A percentile compares a stretch with the other conserved stretches of the same genome.
Conservation (phyloP, 345 rosid species). For the Gossypioides kirkii region DNA sequence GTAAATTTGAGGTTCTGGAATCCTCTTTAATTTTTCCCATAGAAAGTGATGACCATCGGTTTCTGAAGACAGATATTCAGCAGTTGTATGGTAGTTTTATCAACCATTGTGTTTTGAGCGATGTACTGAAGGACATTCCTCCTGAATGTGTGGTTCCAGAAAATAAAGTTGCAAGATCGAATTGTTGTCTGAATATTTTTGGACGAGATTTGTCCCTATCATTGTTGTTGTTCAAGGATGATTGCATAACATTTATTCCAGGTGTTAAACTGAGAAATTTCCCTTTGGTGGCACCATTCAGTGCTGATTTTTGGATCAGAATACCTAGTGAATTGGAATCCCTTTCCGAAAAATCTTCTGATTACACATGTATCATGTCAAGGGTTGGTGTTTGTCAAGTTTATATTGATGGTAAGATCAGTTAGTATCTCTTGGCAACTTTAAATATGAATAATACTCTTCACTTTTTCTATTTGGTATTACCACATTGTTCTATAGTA, state of each 20-base stretch:
- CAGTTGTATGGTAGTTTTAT: constrained; percentile 50
- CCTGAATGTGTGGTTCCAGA: constrained; percentile 46
- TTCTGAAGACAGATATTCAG: constrained; percentile 51
- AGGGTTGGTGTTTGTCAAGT: constrained; percentile 52
- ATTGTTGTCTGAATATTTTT: constrained; percentile 57
- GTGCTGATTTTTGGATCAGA: constrained; percentile 77
- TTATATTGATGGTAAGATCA: constrained; percentile 56
- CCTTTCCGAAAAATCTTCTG: constrained; percentile 25
- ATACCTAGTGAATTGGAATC: constrained; percentile 46
- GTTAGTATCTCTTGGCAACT: constrained; percentile 15
- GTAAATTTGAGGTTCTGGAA: constrained; percentile 73
- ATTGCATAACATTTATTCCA: constrained; percentile 28
- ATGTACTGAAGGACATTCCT: constrained; percentile 46
- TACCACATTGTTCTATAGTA: constrained; percentile 10
- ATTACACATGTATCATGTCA: constrained; percentile 56
- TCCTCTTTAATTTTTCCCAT: constrained; percentile 56
- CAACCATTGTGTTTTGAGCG: constrained; percentile 32
- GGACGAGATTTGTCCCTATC: constrained; percentile 60
- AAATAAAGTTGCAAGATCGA: constrained; percentile 35
- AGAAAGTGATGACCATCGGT: constrained; percentile 39
- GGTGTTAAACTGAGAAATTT: constrained; percentile 27
- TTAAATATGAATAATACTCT: background rate
- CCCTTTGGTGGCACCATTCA: constrained; percentile 43
- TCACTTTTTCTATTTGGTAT: background rate
- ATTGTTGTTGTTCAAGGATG: constrained; percentile 36